Evolutionary conservation across 2,329 filamentous ascomycete genomes (phyloP).

Genomic region (Knufia petricola): DNA sequence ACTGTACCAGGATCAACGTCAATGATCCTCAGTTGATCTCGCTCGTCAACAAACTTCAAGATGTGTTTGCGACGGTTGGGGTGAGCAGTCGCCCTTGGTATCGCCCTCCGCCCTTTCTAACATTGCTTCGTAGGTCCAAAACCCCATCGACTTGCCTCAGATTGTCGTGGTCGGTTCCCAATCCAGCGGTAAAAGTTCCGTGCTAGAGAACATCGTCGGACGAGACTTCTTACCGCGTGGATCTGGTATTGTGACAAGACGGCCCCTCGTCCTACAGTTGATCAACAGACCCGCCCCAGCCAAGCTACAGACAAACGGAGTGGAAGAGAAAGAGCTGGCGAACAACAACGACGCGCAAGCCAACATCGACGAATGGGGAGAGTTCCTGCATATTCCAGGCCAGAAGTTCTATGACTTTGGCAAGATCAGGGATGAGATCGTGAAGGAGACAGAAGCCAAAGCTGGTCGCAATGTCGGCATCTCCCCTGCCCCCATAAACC

Average conservation of each 20-base stretch:
- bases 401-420: conserved; percentile 98
- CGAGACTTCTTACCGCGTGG: conserved; percentile 96
- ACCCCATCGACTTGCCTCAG: conserved; percentile 96
- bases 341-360: conserved; percentile 71
- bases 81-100: conserved; percentile 39
- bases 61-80: conserved; percentile 97
- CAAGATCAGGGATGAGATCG: conserved; percentile 96
- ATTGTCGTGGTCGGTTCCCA: conserved; percentile 97
- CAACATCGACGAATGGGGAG: conserved; percentile 94
- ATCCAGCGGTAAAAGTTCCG: conserved; percentile 98
- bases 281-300: conserved; percentile 69
- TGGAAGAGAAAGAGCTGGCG: conserved; percentile 54
- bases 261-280: conserved; percentile 91
- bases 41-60: conserved; percentile 97
- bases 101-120: conserved; percentile 25
- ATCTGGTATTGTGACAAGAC: conserved; percentile 91
- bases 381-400: conserved; percentile 94
- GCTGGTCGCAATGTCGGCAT: conserved; percentile 94
- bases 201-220: conserved; percentile 96
- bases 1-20: conserved; percentile 52
- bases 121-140: conserved; percentile 62
- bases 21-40: conserved; percentile 62
- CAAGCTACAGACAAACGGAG: conserved; percentile 61
- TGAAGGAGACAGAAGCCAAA: conserved; percentile 91
- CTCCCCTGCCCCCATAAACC: conserved; percentile 91